These are phyloP conservation scores for Fusarium kyushuense DNA, from an alignment of 2,329 filamentous ascomycete genomes.

Conservation along the genomic window DNA sequence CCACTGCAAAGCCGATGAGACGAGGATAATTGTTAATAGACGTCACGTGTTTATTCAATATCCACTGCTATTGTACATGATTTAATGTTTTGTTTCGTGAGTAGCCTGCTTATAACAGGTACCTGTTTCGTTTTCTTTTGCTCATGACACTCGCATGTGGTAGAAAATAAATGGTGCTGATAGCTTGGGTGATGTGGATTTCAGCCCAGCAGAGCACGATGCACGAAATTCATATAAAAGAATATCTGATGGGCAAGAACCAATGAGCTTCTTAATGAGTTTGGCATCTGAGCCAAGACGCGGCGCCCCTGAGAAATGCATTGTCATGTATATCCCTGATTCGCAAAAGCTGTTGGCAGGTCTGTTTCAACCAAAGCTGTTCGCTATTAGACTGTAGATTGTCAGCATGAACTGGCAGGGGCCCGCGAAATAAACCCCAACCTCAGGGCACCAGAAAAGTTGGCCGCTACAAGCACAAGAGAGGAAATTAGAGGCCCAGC, in stretches of 20 bases:
- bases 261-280: not conserved
- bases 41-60: slow-evolving; percentile 41
- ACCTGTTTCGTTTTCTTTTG: not conserved
- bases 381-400: not conserved
- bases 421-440: not conserved
- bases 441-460: too few relatives aligned
- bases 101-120: too few relatives aligned
- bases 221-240: not conserved
- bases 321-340: not conserved
- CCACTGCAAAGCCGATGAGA: slow-evolving; percentile 40
- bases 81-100: not conserved
- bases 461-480: too few relatives aligned
- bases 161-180: not conserved
- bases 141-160: not conserved
- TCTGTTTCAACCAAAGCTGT: not conserved
- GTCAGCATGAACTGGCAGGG: slow-evolving; percentile 13
- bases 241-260: not conserved
- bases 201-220: not conserved
- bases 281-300: too few relatives aligned
- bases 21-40: not conserved
- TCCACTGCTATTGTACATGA: not conserved
- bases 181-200: not conserved
- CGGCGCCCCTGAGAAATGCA: too few relatives aligned
- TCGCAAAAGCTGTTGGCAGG: not conserved
- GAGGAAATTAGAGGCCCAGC: too few relatives aligned